Conservation (phyloP, 148 eudicot species). For the Oxyria digyna region DNA sequence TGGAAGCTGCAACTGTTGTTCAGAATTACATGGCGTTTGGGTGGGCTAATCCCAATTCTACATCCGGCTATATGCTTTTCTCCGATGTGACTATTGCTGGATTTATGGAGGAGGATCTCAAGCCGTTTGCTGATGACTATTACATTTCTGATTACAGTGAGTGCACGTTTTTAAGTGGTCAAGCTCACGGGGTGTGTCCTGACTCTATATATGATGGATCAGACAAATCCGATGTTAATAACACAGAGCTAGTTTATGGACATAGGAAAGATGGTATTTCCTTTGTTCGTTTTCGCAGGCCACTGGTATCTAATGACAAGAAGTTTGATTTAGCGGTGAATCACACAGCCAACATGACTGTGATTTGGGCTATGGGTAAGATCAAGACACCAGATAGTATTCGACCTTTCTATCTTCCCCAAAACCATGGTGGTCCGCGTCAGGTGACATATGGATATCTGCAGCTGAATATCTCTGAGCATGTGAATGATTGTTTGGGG, state of each 20-base stretch:
- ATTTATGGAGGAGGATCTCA: slow-evolving; percentile 49
- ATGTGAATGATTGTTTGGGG: slow-evolving; percentile 63
- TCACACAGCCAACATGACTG: slow-evolving; percentile 40
- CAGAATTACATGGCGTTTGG: slow-evolving; percentile 90
- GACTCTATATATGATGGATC: slow-evolving; percentile 41
- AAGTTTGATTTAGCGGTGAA: slow-evolving; percentile 57
- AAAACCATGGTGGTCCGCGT: slow-evolving; percentile 55
- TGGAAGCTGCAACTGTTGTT: slow-evolving; percentile 59
- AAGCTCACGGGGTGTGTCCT: slow-evolving; percentile 72
- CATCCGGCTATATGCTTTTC: slow-evolving; percentile 51
- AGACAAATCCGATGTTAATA: slow-evolving; percentile 30
- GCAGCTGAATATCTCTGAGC: slow-evolving; percentile 54
- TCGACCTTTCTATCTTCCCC: slow-evolving; percentile 74
- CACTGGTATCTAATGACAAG: slow-evolving; percentile 39
- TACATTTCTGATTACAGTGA: slow-evolving; percentile 65
- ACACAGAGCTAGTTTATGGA: slow-evolving; percentile 65
- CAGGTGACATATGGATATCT: slow-evolving; percentile 43
- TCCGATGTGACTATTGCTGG: slow-evolving; percentile 73
- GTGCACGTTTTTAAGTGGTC: slow-evolving; percentile 40
- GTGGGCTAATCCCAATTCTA: slow-evolving; percentile 67
- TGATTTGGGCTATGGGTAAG: slow-evolving; percentile 81
- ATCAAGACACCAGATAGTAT: slow-evolving; percentile 75
- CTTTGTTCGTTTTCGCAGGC: slow-evolving; percentile 55
- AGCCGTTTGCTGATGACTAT: slow-evolving; percentile 79
- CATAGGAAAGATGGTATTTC: slow-evolving; percentile 84